Evolutionary conservation across 106 monocot genomes (phyloP), one percentile per base, ranked within the genome.

Genomic region (Dioscorea zingiberensis): DNA sequence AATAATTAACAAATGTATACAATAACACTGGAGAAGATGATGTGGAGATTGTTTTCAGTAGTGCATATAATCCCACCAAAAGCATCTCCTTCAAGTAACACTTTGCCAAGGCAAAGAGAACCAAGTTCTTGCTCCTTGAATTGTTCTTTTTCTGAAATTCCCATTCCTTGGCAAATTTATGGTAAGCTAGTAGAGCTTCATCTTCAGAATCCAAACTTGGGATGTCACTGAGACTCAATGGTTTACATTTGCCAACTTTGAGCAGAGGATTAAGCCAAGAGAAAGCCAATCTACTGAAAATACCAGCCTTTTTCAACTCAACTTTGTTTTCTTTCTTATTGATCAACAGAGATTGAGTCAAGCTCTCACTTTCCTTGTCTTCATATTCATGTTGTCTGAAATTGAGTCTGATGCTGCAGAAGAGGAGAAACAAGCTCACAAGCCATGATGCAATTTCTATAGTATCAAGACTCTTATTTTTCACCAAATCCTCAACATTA

Each of bases 191-290:
- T 14, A 60, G 25, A 11, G 94, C 78, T 16, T 58, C 67, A 55
- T 94, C 94, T 18, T 84, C 82, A 7, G 67, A 55, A 65, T 80
- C 75, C 44, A 94, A 65, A 58, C 54, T 56, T 3, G 90, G 94
- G 17, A 94, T 73, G 72, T 87, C 82, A 45, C 60, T 60, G 21
- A 84, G 74, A 38, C 54, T 45, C 57, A 94, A 67, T 14, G 87
- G 81, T 27, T 83, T 85, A 0, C 63, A 73, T 54, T 71, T 66
- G 27, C 94, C 94, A 13, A 80, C 44, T 4, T 70, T 38, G 10
- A 94, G 80, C 23, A 94, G 60, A 12, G 84, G 82, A 70, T 94
- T 83, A 27, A 94, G 59, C 94, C 90, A 94, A 23, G 87, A 82
- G 68, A 94, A 90, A 17, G 84, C 79, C 49, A 94, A n/a, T 17